These are phyloP conservation scores for Cyberlindnera petersonii DNA, from an alignment of 805 yeast species.

Conservation along the genomic window DNA sequence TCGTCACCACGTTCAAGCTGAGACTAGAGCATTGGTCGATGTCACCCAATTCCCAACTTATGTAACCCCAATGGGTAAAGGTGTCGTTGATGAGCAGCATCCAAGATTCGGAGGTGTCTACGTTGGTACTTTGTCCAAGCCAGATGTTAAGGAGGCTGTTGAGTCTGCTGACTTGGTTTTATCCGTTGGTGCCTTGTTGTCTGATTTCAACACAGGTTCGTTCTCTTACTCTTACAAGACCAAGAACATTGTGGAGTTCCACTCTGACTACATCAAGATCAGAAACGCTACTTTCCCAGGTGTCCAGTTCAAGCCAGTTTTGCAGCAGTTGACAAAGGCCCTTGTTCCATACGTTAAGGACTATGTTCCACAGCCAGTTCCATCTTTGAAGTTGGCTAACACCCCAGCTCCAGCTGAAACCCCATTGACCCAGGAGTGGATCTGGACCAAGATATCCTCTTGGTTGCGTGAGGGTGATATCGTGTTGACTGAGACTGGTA, in stretches of 20 bases:
- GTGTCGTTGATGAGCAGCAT: constrained; percentile 67
- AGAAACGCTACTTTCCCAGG: constrained; percentile 68
- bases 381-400: constrained; percentile 44
- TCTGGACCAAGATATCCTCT: constrained; percentile 61
- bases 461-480: constrained; percentile 67
- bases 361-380: constrained; percentile 53
- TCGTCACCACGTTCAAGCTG: constrained; percentile 66
- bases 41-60: constrained; percentile 75
- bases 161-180: constrained; percentile 72
- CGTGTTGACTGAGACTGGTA: constrained; percentile 69
- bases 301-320: constrained; percentile 61
- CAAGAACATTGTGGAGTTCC: constrained; percentile 73
- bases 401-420: constrained; percentile 41
- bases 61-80: constrained; percentile 90
- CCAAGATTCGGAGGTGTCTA: constrained; percentile 81
- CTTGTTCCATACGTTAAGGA: constrained; percentile 37
- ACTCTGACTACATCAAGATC: constrained; percentile 70
- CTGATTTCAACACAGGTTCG: constrained; percentile 90
- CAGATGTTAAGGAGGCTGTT: constrained; percentile 67
- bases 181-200: constrained; percentile 77
- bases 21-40: constrained; percentile 58
- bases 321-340: constrained; percentile 39
- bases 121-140: constrained; percentile 75
- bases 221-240: constrained; percentile 74
- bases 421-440: constrained; percentile 59